Base-by-base conservation (phyloP, 202 grass and related monocot species). In the Brachypodium distachyon region DNA sequence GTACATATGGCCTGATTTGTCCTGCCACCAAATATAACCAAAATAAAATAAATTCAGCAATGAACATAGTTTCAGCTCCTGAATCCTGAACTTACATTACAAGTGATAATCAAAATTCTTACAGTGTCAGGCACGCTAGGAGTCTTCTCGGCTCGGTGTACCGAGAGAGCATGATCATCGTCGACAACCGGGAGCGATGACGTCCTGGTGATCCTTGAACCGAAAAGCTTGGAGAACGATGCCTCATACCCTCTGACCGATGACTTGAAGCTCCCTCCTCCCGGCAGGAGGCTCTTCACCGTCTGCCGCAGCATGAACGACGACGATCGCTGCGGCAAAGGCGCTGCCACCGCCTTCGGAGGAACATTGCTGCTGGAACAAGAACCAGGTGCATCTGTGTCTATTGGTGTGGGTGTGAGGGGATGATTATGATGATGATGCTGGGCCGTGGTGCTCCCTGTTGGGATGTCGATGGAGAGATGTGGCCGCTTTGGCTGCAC, bases 261-360 rank as follows among this genome's bases (percentile, higher is more conserved):
- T 0, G 82, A 92, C 51, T 92, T 90, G 84, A 94, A 90, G 82
- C 87, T 98, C 18, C 87, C 84, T 17, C 48, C 84, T 10, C 54
- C 74, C 1, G 80, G 84, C 16, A 92, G 29, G 2, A 98, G 85
- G 65, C 42, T 92, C 82, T 67, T 87, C 11, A 88, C 63, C 28
- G 80, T 82, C 48, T 85, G 60, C 85, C 74, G 68, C 73, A 70
- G 10, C 65, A 78, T 92, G 0, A 88, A 86, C 25, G 96, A 90
- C 19, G 85, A 58, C 62, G 91, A 79, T 10, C 57, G 79, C 13
- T 84, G 87, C n/a, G 84, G 79, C 61, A n/a, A n/a, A n/a, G n/a
- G n/a, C n/a, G n/a, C n/a, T n/a, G 4, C 6, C 12, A 37, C 36
- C 6, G 19, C 6, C 72, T 29, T 81, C 0, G 61, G 34, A 6